A percentile compares a stretch with the other conserved stretches of the same genome.
These are phyloP conservation scores for Nigrospora oryzae DNA, from an alignment of 2,329 filamentous ascomycete species.

Conservation along the genomic window DNA sequence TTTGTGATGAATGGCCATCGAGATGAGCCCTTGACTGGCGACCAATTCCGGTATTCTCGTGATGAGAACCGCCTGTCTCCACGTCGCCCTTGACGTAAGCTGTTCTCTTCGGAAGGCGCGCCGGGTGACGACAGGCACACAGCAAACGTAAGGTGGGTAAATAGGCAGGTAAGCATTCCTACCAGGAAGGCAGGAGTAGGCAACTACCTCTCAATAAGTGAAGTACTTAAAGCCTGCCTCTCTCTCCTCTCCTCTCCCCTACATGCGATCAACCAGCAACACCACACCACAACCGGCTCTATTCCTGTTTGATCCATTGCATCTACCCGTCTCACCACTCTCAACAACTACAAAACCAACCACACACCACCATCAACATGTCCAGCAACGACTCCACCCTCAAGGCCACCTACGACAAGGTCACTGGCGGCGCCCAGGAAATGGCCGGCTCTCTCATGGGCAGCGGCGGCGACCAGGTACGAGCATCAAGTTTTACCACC, in stretches of 20 bases:
- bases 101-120: not conserved
- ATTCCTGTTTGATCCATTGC: too few relatives aligned
- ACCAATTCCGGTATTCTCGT: not conserved
- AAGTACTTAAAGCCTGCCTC: too few relatives aligned
- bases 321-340: not conserved
- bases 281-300: too few relatives aligned
- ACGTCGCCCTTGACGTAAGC: not conserved
- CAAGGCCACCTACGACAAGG: conserved; percentile 68
- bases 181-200: too few relatives aligned
- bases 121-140: too few relatives aligned
- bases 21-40: too few relatives aligned
- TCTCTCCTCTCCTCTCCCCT: too few relatives aligned
- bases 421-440: conserved; percentile 64
- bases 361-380: conserved; percentile 18
- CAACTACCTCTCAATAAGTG: too few relatives aligned
- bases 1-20: too few relatives aligned
- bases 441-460: conserved; percentile 67
- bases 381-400: conserved; percentile 57
- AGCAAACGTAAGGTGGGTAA: too few relatives aligned
- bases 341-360: not conserved
- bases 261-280: too few relatives aligned
- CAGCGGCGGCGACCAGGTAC: conserved; percentile 56
- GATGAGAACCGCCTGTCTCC: not conserved
- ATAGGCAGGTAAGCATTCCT: too few relatives aligned
- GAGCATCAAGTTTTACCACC: not conserved